Evolutionary conservation across 129 eudicot genomes (phyloP), one percentile per base, ranked within the genome.

Genomic region (Flaveria robusta): DNA sequence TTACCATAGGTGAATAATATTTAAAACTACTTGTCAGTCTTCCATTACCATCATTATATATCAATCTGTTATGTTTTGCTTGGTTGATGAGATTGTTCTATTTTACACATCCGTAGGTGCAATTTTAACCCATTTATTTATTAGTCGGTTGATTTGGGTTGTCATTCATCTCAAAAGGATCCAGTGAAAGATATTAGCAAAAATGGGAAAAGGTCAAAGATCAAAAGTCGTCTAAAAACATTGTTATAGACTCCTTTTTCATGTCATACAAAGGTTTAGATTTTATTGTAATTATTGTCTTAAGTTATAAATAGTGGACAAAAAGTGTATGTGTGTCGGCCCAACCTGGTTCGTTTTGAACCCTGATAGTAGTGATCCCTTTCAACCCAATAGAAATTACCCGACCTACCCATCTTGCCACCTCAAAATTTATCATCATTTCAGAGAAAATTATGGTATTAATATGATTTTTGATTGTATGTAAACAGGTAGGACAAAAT

Each of bases 401-500:
- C 75, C 45, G 31, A 24, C 43, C 58, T 10, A 24, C n/a, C 47
- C 24, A 29, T 70, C 75, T 29, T 70, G 42, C 60, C 47, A 15
- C 16, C 16, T 74, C n/a, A 31, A 31, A 18, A 34, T 13, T 55
- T 54, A 55, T 20, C 20, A 58, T 74, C 16, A 22, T 24, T 69
- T 0, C 8, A 47, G 7, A 22, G 2, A 49, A 16, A 9, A 4
- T 42, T 12, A 45, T 70, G 27, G 10, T 67, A 37, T 23, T 69
- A 7, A 46, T 45, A 27, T 59, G 14, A 56, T 78, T 43, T 43
- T 15, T 1, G 10, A 78, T 60, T 47, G 46, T 66, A 80, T 11
- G 31, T 67, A 26, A 60, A 80, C 55, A 80, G 84, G 80, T 77
- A 83, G 81, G 41, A 69, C 84, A 49, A 78, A 76, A 65, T 45